A percentile compares a stretch with the other conserved stretches of the same genome.
phyloP scores from a whole-genome alignment of 176 grass and related monocot genomes.

The Oryza glaberrima region DNA sequence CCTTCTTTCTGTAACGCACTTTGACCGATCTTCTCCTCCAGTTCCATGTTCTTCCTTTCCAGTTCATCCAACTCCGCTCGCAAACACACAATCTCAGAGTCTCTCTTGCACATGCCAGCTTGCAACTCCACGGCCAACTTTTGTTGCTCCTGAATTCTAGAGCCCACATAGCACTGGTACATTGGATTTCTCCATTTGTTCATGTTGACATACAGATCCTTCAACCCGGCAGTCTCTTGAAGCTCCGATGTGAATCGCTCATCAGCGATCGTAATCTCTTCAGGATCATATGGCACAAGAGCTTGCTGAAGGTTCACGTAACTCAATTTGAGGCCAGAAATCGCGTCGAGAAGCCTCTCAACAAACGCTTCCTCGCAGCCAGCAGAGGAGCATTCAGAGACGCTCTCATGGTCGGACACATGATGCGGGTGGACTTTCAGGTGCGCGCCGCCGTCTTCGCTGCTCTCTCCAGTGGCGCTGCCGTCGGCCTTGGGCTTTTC shows the following conservation, averaged over 20 bases:
- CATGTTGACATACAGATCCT: slow-evolving; percentile 57
- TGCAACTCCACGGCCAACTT: slow-evolving; percentile 59
- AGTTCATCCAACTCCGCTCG: slow-evolving; percentile 57
- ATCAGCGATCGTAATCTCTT: slow-evolving; percentile 48
- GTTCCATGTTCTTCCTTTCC: slow-evolving; percentile 46
- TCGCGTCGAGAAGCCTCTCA: slow-evolving; percentile 56
- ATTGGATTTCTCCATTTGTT: slow-evolving; percentile 46
- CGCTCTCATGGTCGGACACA: slow-evolving; percentile 21
- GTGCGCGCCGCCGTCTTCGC: slow-evolving; percentile 25
- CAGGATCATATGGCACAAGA: slow-evolving; percentile 60
- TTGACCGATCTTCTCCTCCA: slow-evolving; percentile 43
- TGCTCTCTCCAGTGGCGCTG: slow-evolving; percentile 37
- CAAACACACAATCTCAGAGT: slow-evolving; percentile 61
- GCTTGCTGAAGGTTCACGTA: slow-evolving; percentile 80
- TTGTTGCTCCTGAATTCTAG: slow-evolving; percentile 58
- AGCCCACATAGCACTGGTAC: slow-evolving; percentile 38
- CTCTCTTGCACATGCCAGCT: slow-evolving; percentile 63
- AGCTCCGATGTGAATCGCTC: slow-evolving; percentile 58
- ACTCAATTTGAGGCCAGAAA: slow-evolving; percentile 67
- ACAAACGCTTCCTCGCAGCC: slow-evolving; percentile 55
- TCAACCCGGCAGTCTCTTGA: slow-evolving; percentile 49
- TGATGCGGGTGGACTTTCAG: slow-evolving; percentile 59
- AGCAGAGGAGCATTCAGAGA: slow-evolving; percentile 21
- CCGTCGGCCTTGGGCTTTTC: slow-evolving; percentile 47
- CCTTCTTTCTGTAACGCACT: slow-evolving; percentile 3